Evolutionary conservation across 2,329 filamentous ascomycete genomes (phyloP), one percentile per base, ranked within the genome.

Genomic region (Alternaria sp.): DNA sequence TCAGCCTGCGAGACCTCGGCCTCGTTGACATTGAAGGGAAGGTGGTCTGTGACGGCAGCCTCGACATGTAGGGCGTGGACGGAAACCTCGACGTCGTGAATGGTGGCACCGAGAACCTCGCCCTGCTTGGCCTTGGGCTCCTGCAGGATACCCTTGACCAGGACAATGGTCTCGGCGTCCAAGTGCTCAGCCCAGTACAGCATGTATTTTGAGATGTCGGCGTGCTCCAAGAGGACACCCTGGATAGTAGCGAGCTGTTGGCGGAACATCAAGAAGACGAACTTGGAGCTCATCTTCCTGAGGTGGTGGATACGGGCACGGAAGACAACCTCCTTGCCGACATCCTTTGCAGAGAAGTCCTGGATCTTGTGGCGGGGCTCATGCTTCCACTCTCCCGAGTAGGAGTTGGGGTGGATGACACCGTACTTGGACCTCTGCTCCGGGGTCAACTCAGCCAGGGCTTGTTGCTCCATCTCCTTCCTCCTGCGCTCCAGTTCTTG

Each of bases 181-280:
- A 97, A 83, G 74, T 92, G 92, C 79, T 96, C 92, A 3, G 92
- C 92, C 91, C 93, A 97, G 74, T 92, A 90, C 28, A 97, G 85
- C 85, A 97, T 94, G 70, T 91, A 86, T 59, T 88, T 85, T 1
- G 90, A 90, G 11, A 91, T 85, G 49, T 83, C 82, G 7, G 87
- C 86, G 66, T 88, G 82, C 66, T 86, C 82, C 62, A 87, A 83
- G 41, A 97, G 82, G 3, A 97, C 92, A 63, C 92, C 93, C 78
- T 97, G 94, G 53, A 97, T 87, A 25, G 93, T 95, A 66, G 87
- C 85, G 12, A 91, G 89, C 80, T 94, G 91, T 79, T 97, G 92
- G 57, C 94, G 90, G 74, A 97, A 90, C 60, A 97, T 86, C 44
- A 97, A 82, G 78, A 97, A 97, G 71, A 93, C 92, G 34, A 97